A percentile compares a stretch with the other conserved stretches of the same genome.
These are phyloP conservation scores for Phytophthora podocarpi DNA, from an alignment of 352 stramenopile species.

Conservation along the genomic window DNA sequence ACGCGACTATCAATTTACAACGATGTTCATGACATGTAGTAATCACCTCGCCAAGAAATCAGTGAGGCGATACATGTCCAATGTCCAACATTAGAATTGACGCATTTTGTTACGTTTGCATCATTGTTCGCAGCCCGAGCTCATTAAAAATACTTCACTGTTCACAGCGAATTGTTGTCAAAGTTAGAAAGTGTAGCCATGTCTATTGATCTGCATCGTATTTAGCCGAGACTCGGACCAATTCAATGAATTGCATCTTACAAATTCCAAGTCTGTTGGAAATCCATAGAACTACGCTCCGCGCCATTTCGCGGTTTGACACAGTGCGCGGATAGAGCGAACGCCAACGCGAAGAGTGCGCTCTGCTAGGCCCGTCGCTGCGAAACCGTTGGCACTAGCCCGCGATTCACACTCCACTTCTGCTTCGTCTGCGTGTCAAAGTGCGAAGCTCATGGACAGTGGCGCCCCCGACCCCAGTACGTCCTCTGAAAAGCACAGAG, in stretches of 20 bases:
- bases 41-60: too few species aligned
- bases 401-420: background rate
- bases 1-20: conserved; percentile 16
- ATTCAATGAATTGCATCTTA: conserved; percentile 70
- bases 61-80: too few species aligned
- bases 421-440: background rate
- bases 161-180: too few species aligned
- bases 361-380: background rate
- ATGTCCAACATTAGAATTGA: too few species aligned
- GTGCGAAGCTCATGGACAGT: conserved; percentile 19
- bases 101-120: too few species aligned
- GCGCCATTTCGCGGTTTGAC: conserved; percentile 36
- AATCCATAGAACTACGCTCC: conserved; percentile 27
- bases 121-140: too few species aligned
- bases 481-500: background rate
- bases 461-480: conserved; percentile 4
- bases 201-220: background rate
- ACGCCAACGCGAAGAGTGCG: conserved; percentile 11
- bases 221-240: conserved; percentile 13
- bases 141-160: too few species aligned
- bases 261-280: conserved; percentile 41
- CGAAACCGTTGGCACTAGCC: background rate
- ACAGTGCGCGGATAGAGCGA: background rate
- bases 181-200: conserved; percentile 23
- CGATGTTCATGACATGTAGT: too few species aligned